Conservation (phyloP, 352 stramenopile genomes). For the Pythium rhizo-oryzae region DNA sequence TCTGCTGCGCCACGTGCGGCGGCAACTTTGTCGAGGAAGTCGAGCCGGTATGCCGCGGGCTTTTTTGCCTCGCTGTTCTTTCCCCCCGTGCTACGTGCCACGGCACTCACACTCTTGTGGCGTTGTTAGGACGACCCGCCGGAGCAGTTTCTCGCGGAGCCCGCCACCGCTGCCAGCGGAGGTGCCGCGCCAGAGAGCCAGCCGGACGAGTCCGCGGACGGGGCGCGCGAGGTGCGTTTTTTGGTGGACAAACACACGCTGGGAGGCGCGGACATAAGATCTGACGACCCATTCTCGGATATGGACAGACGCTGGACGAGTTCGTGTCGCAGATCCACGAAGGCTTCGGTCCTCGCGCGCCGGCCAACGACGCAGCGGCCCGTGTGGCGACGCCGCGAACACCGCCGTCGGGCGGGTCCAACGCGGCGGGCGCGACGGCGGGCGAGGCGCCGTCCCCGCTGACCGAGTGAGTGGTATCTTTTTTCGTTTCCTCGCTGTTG, state of each 20-base stretch:
- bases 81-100: background rate
- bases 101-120: background rate
- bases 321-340: slow-evolving; percentile 19
- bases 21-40: slow-evolving; percentile 89
- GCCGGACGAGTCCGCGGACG: background rate
- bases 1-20: slow-evolving; percentile 70
- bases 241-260: background rate
- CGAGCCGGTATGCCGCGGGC: slow-evolving; percentile 37
- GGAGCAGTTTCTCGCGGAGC: slow-evolving; percentile 49
- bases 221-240: background rate
- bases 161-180: slow-evolving; percentile 18
- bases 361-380: background rate
- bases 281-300: background rate
- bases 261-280: background rate
- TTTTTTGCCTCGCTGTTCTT: background rate
- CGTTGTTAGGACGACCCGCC: slow-evolving; percentile 66
- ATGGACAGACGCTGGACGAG: slow-evolving; percentile 8
- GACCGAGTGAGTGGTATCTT: slow-evolving; percentile 22
- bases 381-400: slow-evolving; percentile 1
- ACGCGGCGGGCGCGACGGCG: background rate
- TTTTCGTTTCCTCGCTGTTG: background rate
- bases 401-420: background rate
- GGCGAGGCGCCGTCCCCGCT: slow-evolving; percentile 15
- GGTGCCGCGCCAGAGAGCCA: background rate
- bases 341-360: slow-evolving; percentile 1